Percentiles rank a stretch among this genome's conserved stretches.
These are phyloP conservation scores for Xerocomus minutiporus DNA, from an alignment of 1,284 basidiomycete species.

Conservation along the genomic window DNA sequence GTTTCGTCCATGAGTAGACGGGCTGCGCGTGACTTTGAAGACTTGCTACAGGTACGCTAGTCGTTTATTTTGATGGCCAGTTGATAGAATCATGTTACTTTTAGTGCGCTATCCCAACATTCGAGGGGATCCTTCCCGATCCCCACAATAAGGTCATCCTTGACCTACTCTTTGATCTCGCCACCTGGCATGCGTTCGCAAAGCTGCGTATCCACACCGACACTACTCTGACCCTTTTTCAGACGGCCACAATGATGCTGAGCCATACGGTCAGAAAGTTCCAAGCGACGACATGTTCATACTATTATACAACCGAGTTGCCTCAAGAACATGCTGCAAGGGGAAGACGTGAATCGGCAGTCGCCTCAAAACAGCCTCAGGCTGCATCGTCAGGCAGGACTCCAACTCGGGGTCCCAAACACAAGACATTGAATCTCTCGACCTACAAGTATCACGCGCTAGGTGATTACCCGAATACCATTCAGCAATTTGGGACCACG, in stretches of 20 bases:
- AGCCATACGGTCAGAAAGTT: neutral
- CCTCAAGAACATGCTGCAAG: slow-evolving; percentile 1
- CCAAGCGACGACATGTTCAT: neutral
- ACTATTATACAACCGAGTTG: slow-evolving; percentile 4
- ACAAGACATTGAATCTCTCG: slow-evolving; percentile 21
- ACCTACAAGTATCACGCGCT: slow-evolving; percentile 35
- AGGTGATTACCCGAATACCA: slow-evolving; percentile 29
- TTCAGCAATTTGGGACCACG: slow-evolving; percentile 30
- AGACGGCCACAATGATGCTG: neutral
- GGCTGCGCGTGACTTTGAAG: neutral
- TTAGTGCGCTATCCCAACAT: slow-evolving; percentile 34
- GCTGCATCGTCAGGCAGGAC: neutral
- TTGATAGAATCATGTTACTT: neutral
- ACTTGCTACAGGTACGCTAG: neutral
- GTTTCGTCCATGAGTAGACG: neutral
- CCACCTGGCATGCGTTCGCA: slow-evolving; percentile 32
- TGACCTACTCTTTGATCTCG: slow-evolving; percentile 14
- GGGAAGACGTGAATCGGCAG: neutral
- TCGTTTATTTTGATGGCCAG: no score
- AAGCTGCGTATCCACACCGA: slow-evolving; percentile 34
- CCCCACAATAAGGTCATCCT: slow-evolving; percentile 20
- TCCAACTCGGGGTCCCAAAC: neutral
- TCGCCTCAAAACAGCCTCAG: slow-evolving; percentile 1
- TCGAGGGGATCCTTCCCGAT: slow-evolving; percentile 32
- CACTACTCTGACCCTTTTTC: slow-evolving; percentile 22